Evolutionary conservation across 2,329 filamentous ascomycete genomes (phyloP).

Genomic region (Bertia moriformis): DNA sequence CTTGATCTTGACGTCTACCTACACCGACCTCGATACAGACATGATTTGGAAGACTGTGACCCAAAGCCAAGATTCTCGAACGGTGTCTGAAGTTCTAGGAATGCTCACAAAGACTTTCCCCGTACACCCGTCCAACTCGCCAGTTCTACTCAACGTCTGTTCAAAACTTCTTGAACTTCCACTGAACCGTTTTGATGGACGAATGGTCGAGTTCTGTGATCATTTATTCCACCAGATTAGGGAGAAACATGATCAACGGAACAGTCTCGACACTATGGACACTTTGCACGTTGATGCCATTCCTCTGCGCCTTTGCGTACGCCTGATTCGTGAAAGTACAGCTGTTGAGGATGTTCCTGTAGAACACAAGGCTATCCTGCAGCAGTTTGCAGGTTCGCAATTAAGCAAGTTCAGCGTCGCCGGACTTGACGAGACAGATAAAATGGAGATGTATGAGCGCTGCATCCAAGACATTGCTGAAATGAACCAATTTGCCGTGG

Average conservation of each 20-base stretch:
- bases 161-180: slow-evolving; percentile 40
- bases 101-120: slow-evolving; percentile 39
- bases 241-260: background rate
- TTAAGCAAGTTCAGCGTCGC: slow-evolving; percentile 39
- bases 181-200: background rate
- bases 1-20: slow-evolving; percentile 64
- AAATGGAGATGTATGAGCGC: slow-evolving; percentile 44
- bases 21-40: slow-evolving; percentile 59
- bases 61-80: slow-evolving; percentile 67
- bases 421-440: slow-evolving; percentile 25
- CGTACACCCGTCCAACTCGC: slow-evolving; percentile 28
- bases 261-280: background rate
- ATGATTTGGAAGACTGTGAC: slow-evolving; percentile 72
- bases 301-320: background rate
- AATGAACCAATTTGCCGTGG: slow-evolving; percentile 49
- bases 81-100: slow-evolving; percentile 64
- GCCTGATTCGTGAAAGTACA: background rate
- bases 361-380: background rate
- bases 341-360: background rate
- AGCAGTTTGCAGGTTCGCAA: slow-evolving; percentile 30
- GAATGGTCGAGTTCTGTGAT: slow-evolving; percentile 1
- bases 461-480: slow-evolving; percentile 56
- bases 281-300: background rate
- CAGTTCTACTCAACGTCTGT: slow-evolving; percentile 60
- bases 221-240: background rate